Evolutionary conservation across 768 basidiomycete species (phyloP).

Genomic region (Boletus subcaerulescens): DNA sequence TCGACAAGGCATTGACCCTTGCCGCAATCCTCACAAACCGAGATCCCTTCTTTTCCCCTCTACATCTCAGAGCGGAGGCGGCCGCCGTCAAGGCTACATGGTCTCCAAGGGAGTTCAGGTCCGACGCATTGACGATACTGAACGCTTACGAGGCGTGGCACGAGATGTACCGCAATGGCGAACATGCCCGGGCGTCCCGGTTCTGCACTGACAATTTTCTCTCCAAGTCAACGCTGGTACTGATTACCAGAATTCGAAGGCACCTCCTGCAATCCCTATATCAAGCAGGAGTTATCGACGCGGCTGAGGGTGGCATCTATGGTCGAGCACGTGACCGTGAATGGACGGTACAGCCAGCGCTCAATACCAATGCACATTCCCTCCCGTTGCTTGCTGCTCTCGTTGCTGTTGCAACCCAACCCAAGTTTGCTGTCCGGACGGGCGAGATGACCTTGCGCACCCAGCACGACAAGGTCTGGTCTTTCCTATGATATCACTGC

Average conservation of each 20-base stretch:
- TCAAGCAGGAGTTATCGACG: slow-evolving; percentile 76
- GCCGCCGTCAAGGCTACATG: slow-evolving; percentile 72
- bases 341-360: slow-evolving; percentile 54
- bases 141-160: slow-evolving; percentile 84
- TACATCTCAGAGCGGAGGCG: slow-evolving; percentile 70
- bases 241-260: slow-evolving; percentile 75
- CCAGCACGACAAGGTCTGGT: slow-evolving; percentile 73
- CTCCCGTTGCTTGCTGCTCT: slow-evolving; percentile 77
- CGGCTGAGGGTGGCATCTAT: slow-evolving; percentile 64
- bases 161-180: slow-evolving; percentile 60
- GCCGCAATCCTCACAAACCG: slow-evolving; percentile 90
- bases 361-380: slow-evolving; percentile 73
- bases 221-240: slow-evolving; percentile 75
- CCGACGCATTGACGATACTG: slow-evolving; percentile 77
- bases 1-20: slow-evolving; percentile 82
- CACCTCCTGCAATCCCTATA: slow-evolving; percentile 78
- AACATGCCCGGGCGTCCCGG: slow-evolving; percentile 62
- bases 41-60: slow-evolving; percentile 86
- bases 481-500: slow-evolving; percentile 1
- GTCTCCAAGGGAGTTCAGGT: slow-evolving; percentile 75
- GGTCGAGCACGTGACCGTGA: slow-evolving; percentile 32
- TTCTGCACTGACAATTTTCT: slow-evolving; percentile 89
- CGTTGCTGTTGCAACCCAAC: slow-evolving; percentile 82
- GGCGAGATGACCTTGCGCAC: slow-evolving; percentile 70
- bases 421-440: slow-evolving; percentile 83